Evolutionary conservation across 2,329 filamentous ascomycete genomes (phyloP).

Genomic region (Pseudogymnoascus sp.): DNA sequence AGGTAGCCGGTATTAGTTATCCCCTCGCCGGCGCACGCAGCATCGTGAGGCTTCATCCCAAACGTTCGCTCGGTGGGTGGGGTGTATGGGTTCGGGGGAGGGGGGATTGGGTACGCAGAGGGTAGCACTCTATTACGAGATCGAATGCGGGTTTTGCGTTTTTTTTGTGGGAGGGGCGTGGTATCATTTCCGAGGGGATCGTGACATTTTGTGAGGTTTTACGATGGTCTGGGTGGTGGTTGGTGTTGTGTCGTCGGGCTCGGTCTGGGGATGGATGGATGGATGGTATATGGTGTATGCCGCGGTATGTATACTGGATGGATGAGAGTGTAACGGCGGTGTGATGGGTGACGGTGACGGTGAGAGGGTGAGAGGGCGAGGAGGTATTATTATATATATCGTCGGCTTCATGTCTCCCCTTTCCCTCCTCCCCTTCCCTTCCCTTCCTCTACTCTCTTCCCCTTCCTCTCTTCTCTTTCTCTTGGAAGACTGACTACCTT

Average conservation of each 20-base stretch:
- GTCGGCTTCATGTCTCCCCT: not conserved
- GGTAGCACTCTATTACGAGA: not conserved
- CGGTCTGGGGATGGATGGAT: too few species aligned
- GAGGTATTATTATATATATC: not conserved
- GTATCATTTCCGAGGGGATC: not conserved
- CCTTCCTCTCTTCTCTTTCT: too few species aligned
- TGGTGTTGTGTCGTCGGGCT: too few species aligned
- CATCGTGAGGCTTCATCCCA: not conserved
- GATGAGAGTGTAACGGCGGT: too few species aligned
- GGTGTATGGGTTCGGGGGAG: not conserved
- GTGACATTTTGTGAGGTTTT: too few species aligned
- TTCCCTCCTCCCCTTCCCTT: too few species aligned
- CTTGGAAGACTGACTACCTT: not conserved
- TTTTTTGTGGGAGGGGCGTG: not conserved
- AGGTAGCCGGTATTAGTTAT: not conserved
- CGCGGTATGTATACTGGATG: too few species aligned
- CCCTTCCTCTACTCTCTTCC: not conserved
- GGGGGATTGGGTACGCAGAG: too few species aligned
- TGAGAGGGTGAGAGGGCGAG: too few species aligned
- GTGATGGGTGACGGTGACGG: too few species aligned
- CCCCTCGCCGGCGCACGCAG: not conserved
- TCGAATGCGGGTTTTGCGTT: not conserved
- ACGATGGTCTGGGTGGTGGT: too few species aligned
- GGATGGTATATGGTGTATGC: too few species aligned
- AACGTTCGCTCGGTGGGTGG: not conserved